A percentile compares a stretch with the other conserved stretches of the same genome.
Conservation (phyloP, 2,329 filamentous ascomycete species). For the Pezicula rhizophila region DNA sequence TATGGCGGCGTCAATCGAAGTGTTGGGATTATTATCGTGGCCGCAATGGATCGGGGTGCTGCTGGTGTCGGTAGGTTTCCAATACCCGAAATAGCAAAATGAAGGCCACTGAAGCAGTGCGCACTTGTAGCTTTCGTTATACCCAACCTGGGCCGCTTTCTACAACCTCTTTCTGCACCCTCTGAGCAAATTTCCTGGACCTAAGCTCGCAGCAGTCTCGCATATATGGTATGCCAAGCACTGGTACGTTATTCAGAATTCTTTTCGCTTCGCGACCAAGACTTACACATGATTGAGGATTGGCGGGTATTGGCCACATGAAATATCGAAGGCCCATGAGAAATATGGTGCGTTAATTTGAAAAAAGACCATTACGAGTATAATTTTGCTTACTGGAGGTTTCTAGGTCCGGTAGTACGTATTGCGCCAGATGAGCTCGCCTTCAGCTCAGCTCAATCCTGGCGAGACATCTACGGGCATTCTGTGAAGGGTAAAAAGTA, state of each 20-base stretch:
- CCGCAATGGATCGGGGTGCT: no score
- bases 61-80: no score
- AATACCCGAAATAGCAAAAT: no score
- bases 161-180: background rate
- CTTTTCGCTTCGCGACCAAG: background rate
- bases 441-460: background rate
- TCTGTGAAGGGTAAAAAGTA: background rate
- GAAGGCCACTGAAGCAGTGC: no score
- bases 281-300: background rate
- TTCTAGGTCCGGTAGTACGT: background rate
- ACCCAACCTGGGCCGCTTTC: background rate
- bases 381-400: background rate
- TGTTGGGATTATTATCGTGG: no score
- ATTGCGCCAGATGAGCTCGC: constrained; percentile 2
- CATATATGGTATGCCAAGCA: background rate
- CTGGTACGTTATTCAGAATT: background rate
- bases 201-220: background rate
- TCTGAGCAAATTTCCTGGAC: background rate
- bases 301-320: background rate
- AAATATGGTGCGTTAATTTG: background rate
- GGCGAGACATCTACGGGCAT: constrained; percentile 11
- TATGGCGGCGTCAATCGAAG: no score
- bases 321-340: background rate
- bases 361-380: background rate
- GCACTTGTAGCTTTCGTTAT: background rate